Evolutionary conservation across 2,329 filamentous ascomycete genomes (phyloP).

Genomic region (Xylariales sp.): DNA sequence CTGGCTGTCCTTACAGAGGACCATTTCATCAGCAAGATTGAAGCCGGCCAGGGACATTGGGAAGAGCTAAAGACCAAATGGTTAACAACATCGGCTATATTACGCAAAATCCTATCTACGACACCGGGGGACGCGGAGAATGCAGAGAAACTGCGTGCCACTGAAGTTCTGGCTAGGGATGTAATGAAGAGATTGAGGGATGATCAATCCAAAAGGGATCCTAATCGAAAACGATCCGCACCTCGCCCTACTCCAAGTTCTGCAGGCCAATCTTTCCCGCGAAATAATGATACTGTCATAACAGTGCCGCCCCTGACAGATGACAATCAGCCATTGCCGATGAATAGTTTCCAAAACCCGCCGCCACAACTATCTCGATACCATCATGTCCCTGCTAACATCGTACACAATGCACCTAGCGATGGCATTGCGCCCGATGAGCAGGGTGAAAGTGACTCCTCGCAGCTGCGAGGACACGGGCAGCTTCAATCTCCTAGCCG

Average conservation of each 20-base stretch:
- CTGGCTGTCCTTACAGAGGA: constrained; percentile 61
- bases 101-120: constrained; percentile 49
- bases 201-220: constrained; percentile 54
- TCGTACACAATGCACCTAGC: background rate
- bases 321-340: background rate
- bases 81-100: constrained; percentile 53
- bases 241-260: background rate
- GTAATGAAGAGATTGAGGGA: constrained; percentile 74
- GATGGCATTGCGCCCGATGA: background rate
- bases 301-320: background rate
- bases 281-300: background rate
- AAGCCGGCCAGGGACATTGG: constrained; percentile 69
- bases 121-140: constrained; percentile 49
- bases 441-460: background rate
- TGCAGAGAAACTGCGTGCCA: constrained; percentile 53
- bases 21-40: constrained; percentile 68
- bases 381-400: background rate
- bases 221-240: constrained; percentile 11
- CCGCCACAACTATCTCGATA: background rate
- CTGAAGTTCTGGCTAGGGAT: constrained; percentile 70
- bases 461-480: background rate
- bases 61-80: constrained; percentile 64
- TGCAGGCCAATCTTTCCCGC: background rate
- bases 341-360: background rate
- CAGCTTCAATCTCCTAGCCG: background rate